Evolutionary conservation across 2,329 filamentous ascomycete species (phyloP), one percentile per base, ranked within the genome.

Genomic region (Fusarium liriodendri): DNA sequence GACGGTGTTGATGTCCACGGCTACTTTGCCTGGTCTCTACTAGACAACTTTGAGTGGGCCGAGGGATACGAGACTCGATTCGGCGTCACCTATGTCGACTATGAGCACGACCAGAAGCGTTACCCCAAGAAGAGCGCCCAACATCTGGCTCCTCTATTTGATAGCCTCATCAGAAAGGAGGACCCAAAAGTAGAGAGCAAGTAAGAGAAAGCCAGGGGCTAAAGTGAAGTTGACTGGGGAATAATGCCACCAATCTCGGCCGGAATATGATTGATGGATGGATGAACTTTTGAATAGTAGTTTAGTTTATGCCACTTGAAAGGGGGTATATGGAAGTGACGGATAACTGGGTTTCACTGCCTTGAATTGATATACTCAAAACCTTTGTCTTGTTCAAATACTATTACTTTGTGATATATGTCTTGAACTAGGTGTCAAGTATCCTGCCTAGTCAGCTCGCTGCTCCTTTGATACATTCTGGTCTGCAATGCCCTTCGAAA

Each of bases 1-100:
- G 93, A 97, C 78, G 92, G 92, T n/a, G 93, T 95, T 58, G 89
- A 96, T 78, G 92, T 96, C 64, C 87, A 89, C 76, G 94, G 91
- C 5, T 97, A 97, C 83, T 90, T 96, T 86, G 94, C 93, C 18
- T 97, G 95, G 94, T 95, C 92, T 81, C 87, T 97, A 73, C 90
- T 97, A 89, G 95, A 97, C 83, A 96, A 96, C 85, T 96, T 96
- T 78, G 94, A 96, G 83, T 96, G 94, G 94, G 93, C 94, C n/a
- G 94, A 97, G 81, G 94, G 94, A 13, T 97, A 96, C 80, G 92
- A 94, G 84, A 97, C 94, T 50, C 89, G 94, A 45, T 97, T 97
- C 78, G 94, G 94, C 29, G 94, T 95, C 66, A 94, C 92, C 8
- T 97, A 89, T 80, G 94, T 97, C 62, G 94, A 97, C 83, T 97